These are phyloP conservation scores for Globisporangium recalcitrans DNA, from an alignment of 352 stramenopile species.

Conservation along the genomic window DNA sequence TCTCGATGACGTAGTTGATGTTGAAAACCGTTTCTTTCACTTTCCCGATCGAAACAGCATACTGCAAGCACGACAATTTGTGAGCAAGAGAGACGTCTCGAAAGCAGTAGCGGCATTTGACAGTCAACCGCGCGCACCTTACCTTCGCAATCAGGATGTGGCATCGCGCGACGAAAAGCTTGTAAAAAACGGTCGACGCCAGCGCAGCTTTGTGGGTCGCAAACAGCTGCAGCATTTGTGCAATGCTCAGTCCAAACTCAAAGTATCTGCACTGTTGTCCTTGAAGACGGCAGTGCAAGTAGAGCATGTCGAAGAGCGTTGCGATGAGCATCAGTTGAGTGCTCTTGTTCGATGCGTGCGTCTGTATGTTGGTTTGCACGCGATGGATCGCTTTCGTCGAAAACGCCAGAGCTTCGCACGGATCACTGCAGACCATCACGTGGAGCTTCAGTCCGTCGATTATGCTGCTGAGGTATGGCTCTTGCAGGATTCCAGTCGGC, in stretches of 20 bases:
- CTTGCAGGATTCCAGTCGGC: conserved; percentile 17
- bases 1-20: conserved; percentile 48
- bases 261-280: conserved; percentile 54
- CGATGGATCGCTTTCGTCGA: conserved; percentile 47
- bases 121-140: background rate
- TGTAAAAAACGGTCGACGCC: conserved; percentile 39
- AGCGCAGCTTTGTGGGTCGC: conserved; percentile 38
- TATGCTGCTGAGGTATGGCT: conserved; percentile 47
- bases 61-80: conserved; percentile 26
- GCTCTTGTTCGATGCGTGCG: conserved; percentile 26
- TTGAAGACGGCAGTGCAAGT: conserved; percentile 55
- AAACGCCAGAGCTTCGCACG: conserved; percentile 37
- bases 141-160: conserved; percentile 70
- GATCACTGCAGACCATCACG: conserved; percentile 34
- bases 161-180: conserved; percentile 47
- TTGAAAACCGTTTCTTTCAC: conserved; percentile 45
- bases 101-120: background rate
- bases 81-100: background rate
- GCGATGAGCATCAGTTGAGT: conserved; percentile 47
- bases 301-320: conserved; percentile 65
- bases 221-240: conserved; percentile 59
- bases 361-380: conserved; percentile 46
- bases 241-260: conserved; percentile 55
- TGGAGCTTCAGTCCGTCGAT: conserved; percentile 44
- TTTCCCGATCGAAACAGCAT: conserved; percentile 49